phyloP scores from a whole-genome alignment of 352 stramenopile genomes.

The Phytophthora citrophthora region DNA sequence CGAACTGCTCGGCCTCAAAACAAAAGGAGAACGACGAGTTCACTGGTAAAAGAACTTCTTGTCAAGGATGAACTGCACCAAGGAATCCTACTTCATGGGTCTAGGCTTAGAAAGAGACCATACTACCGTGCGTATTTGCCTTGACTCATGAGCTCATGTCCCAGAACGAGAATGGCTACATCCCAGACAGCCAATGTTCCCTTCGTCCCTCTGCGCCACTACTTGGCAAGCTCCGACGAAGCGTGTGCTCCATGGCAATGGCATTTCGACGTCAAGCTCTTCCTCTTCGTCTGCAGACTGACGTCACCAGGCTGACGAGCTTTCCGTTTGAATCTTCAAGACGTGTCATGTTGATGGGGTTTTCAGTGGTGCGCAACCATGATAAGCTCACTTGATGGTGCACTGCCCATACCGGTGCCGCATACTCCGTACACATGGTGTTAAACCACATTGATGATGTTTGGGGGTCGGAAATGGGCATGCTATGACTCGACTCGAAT shows the following conservation, averaged over 20 bases:
- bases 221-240: background rate
- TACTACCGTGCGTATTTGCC: too few species aligned
- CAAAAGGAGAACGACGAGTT: background rate
- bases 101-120: background rate
- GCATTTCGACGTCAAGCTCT: slow-evolving; percentile 10
- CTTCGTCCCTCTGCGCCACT: slow-evolving; percentile 11
- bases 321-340: background rate
- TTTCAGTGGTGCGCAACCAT: background rate
- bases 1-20: background rate
- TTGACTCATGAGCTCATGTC: slow-evolving; percentile 12
- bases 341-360: slow-evolving; percentile 1
- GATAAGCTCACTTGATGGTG: slow-evolving; percentile 4
- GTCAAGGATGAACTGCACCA: background rate
- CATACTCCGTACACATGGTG: background rate
- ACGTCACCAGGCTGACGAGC: slow-evolving; percentile 6
- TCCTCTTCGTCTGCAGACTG: background rate
- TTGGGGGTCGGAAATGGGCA: slow-evolving; percentile 7
- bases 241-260: slow-evolving; percentile 1
- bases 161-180: slow-evolving; percentile 6
- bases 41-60: too few species aligned
- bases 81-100: background rate
- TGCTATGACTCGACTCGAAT: background rate
- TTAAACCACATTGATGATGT: background rate
- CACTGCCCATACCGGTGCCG: background rate
- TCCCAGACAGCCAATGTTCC: slow-evolving; percentile 1